These are phyloP conservation scores for Picea engelmannii DNA, from an alignment of 83 land plant species.

Conservation along the genomic window DNA sequence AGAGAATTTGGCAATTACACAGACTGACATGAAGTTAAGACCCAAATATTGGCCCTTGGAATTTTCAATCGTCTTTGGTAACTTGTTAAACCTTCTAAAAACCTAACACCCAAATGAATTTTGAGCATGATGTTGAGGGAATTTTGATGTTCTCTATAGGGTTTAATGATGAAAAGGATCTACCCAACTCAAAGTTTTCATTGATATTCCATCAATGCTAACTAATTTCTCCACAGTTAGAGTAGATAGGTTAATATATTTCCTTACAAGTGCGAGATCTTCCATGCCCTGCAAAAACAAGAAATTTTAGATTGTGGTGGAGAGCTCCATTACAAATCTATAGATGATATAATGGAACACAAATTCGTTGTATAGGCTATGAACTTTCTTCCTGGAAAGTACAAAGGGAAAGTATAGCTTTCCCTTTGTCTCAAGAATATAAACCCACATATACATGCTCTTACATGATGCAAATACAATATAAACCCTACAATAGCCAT, in stretches of 20 bases:
- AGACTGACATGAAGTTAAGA: not conserved
- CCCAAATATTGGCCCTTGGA: constrained; percentile 13
- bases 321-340: no score
- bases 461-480: no score
- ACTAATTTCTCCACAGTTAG: not conserved
- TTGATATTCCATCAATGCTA: not conserved
- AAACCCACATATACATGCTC: no score
- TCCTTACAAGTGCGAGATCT: constrained; percentile 14
- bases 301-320: not conserved
- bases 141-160: constrained; percentile 1
- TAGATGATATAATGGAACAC: no score
- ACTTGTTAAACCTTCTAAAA: constrained; percentile 6
- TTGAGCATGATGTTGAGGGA: not conserved
- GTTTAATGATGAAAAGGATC: constrained; percentile 15
- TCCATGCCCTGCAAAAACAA: constrained; percentile 34
- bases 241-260: not conserved
- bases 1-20: not conserved
- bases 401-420: no score
- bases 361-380: no score
- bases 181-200: not conserved
- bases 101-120: constrained; percentile 14
- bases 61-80: constrained; percentile 23
- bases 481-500: no score
- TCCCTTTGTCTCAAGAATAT: no score
- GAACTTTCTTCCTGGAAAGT: no score